Conservation (phyloP, 345 rosid species). For the Bruguiera gymnorhiza region DNA sequence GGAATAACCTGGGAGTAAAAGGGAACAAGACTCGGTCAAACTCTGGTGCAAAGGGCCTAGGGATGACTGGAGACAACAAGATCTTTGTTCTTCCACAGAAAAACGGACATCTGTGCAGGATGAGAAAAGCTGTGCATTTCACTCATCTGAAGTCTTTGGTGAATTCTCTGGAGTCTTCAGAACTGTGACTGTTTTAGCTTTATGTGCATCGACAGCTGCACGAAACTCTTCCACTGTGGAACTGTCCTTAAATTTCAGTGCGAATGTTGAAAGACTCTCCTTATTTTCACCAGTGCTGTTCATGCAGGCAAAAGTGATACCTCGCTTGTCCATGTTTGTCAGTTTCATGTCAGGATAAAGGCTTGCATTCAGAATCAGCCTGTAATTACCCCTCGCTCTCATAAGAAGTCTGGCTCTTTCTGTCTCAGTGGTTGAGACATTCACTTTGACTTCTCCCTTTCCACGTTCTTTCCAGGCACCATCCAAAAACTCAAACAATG, state of each 20-base stretch:
- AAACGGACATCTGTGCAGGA: conserved; percentile 2
- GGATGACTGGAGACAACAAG: conserved; percentile 9
- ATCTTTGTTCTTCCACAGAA: conserved; percentile 5
- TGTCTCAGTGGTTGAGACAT: conserved; percentile 50
- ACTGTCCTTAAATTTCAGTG: conserved; percentile 75
- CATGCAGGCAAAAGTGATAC: conserved; percentile 84
- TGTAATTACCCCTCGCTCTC: conserved; percentile 89
- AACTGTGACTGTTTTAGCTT: conserved; percentile 37
- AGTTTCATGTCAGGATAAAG: conserved; percentile 94
- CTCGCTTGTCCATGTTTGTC: conserved; percentile 87
- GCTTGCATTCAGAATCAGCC: conserved; percentile 84
- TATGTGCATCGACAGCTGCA: conserved; percentile 48
- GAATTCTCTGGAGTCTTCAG: conserved; percentile 87
- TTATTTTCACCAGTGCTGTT: conserved; percentile 59
- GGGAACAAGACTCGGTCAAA: conserved; percentile 20
- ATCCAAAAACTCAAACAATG: conserved; percentile 65
- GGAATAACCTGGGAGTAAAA: conserved; percentile 23
- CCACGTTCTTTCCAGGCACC: conserved; percentile 98
- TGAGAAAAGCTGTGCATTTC: conserved; percentile 5
- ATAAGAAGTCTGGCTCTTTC: conserved; percentile 73
- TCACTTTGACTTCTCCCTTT: conserved; percentile 88
- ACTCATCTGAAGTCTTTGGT: conserved; percentile 40
- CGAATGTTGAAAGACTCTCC: conserved; percentile 70
- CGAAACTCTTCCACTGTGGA: conserved; percentile 65
- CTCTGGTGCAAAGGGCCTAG: conserved; percentile 28